Percentiles rank a stretch among this genome's conserved stretches.
phyloP scores from a whole-genome alignment of 176 grass and related monocot genomes.

The Cenchrus purpureus region DNA sequence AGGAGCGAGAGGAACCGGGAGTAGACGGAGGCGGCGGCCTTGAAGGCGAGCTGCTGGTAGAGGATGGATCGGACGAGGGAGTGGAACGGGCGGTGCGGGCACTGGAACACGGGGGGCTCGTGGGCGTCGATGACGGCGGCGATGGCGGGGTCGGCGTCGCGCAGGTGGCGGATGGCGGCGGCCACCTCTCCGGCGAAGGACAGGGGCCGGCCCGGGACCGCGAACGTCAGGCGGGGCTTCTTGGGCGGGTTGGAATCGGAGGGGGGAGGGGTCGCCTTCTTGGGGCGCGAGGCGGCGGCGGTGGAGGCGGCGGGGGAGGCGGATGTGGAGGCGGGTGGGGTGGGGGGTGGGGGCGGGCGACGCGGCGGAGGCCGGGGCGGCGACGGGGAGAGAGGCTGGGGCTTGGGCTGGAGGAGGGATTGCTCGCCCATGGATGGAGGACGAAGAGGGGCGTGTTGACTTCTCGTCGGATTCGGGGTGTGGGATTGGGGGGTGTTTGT shows the following conservation, averaged over 20 bases:
- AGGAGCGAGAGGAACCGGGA: slow-evolving; percentile 73
- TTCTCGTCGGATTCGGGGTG: neutral
- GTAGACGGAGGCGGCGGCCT: slow-evolving; percentile 92
- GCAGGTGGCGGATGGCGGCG: slow-evolving; percentile 66
- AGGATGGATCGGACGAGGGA: slow-evolving; percentile 91
- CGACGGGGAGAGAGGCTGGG: slow-evolving; percentile 29
- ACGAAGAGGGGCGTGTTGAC: slow-evolving; percentile 3
- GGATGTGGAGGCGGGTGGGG: neutral
- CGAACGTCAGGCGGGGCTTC: slow-evolving; percentile 45
- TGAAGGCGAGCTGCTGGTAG: slow-evolving; percentile 96
- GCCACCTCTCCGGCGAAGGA: slow-evolving; percentile 68
- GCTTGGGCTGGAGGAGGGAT: slow-evolving; percentile 52
- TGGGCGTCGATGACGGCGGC: slow-evolving; percentile 77
- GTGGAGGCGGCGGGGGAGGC: neutral
- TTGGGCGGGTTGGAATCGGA: slow-evolving; percentile 32
- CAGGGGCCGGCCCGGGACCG: slow-evolving; percentile 57
- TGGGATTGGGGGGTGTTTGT: slow-evolving; percentile 32
- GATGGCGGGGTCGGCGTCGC: slow-evolving; percentile 58
- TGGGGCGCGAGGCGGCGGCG: slow-evolving; percentile 15
- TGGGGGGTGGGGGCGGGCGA: neutral
- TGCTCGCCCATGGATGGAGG: slow-evolving; percentile 46
- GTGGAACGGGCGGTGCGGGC: slow-evolving; percentile 85
- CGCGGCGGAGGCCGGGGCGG: slow-evolving; percentile 25
- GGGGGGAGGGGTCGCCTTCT: slow-evolving; percentile 24
- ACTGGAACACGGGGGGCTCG: slow-evolving; percentile 77